Evolutionary conservation across 2,329 filamentous ascomycete genomes (phyloP), one percentile per base, ranked within the genome.

Genomic region (Ceratocystis papillata): DNA sequence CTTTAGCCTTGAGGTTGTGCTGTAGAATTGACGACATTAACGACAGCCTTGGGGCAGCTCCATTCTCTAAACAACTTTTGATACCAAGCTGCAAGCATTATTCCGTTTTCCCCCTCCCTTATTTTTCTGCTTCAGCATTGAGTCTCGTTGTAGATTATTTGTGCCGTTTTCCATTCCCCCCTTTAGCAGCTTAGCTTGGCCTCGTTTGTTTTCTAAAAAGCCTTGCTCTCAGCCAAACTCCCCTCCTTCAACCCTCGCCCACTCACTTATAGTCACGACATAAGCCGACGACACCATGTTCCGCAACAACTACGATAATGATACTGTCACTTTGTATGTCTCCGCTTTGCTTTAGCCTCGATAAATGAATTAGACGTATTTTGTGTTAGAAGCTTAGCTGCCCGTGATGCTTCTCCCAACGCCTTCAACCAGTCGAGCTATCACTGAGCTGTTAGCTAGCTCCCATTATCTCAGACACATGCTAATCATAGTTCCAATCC

Each of bases 251-350:
- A 53, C 30, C 12, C 15, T 50, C 46, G 44, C 20, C 25, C n/a
- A 12, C 3, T 6, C 37, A 60, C 20, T 44, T 44, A n/a, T 30
- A 59, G 20, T 12, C 10, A 46, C 20, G 48, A 28, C 59, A 15
- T 12, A 41, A 48, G 7, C 44, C 64, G 45, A 62, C 62, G 68
- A 70, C 83, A 86, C 74, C 74, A 97, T 99, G 94, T 99, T 99
- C 81, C 86, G 94, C 79, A 99, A 99, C 83, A 97, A 97, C 80
- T 99, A 99, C 83, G 94, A 99, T 81, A 99, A 99, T 86, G 94
- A 99, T 79, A 96, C 93, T 70, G 92, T 97, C 79, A 99, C 94
- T 79, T 99, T 97, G 91, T 96, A 83, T 79, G 87, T 79, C 74
- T 70, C 25, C 25, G n/a, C n/a, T n/a, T 3, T 20, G 25, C 28